phyloP scores from a whole-genome alignment of 768 basidiomycete genomes.

The Termitomyces sp. region DNA sequence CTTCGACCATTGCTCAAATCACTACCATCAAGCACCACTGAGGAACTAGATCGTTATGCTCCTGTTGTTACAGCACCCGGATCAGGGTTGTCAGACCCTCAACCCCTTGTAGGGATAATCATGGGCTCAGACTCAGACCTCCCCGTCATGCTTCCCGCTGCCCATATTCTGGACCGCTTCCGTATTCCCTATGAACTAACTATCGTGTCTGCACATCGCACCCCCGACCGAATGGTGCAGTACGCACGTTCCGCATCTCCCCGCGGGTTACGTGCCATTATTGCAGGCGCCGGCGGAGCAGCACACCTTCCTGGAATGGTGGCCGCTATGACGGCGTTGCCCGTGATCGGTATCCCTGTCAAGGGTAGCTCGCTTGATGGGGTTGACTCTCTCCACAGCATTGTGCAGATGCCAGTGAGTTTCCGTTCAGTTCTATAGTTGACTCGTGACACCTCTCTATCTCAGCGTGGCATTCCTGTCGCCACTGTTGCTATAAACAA shows the following conservation, averaged over 20 bases:
- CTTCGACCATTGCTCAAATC: constrained; percentile 72
- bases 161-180: constrained; percentile 80
- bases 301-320: constrained; percentile 99
- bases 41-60: constrained; percentile 49
- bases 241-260: constrained; percentile 73
- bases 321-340: constrained; percentile 86
- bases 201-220: constrained; percentile 95
- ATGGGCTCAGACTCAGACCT: constrained; percentile 99
- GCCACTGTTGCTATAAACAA: constrained; percentile 98
- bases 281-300: constrained; percentile 97
- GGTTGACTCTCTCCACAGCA: constrained; percentile 94
- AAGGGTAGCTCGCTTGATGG: constrained; percentile 92
- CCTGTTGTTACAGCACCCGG: constrained; percentile 37
- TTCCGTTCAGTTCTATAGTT: background rate
- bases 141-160: constrained; percentile 87
- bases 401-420: constrained; percentile 98
- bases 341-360: constrained; percentile 95
- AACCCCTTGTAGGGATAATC: constrained; percentile 87
- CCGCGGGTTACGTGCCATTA: constrained; percentile 67
- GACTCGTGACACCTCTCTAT: background rate
- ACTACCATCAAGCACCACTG: constrained; percentile 42
- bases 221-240: constrained; percentile 77
- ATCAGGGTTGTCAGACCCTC: constrained; percentile 50
- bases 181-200: constrained; percentile 86
- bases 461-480: constrained; percentile 89